Evolutionary conservation across 2,329 filamentous ascomycete species (phyloP), one percentile per base, ranked within the genome.

Genomic region (Ophiobolus disseminans): DNA sequence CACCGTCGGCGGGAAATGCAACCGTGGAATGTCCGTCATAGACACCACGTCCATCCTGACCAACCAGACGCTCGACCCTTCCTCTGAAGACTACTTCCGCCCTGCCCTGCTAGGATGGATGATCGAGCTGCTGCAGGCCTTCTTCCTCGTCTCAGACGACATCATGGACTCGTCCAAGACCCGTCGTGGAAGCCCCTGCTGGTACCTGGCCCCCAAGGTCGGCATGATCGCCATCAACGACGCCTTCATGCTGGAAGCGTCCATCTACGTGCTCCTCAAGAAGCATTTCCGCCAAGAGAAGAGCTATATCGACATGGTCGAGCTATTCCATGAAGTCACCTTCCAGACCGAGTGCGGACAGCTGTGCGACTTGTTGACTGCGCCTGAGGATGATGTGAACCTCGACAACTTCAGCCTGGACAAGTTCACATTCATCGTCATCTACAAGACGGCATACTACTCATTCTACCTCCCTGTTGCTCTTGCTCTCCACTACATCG

Each of bases 401-500:
- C 86, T 99, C 57, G 82, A 90, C 82, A 96, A 96, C 81, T 99
- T 99, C 82, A 91, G 86, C 75, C 82, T 97, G 76, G 84, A 92
- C 55, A 99, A 96, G 82, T 96, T 96, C 82, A 86, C 82, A 66
- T 99, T 97, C 82, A 99, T 99, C 70, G 94, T 99, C 78, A 90
- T 96, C 77, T 97, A 96, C 86, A 99, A 99, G 86, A 99, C 94
- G 19, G 92, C 94, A 41, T 99, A 95, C 82, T 99, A 99, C 82
- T 95, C 89, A 70, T 99, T 99, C 83, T 97, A 97, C 80, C 88
- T 99, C 11, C 94, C 94, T 50, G 91, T 99, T 46, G 93, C 91
- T 8, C 84, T 99, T 35, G 90, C 94, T 4, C 82, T 99, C 65
- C 82, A 93, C 80, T 88, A 91, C 77, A 85, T 92, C 61, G 87